Evolutionary conservation across 2,329 filamentous ascomycete species (phyloP), one percentile per base, ranked within the genome.

Genomic region (Penicillium sp.): DNA sequence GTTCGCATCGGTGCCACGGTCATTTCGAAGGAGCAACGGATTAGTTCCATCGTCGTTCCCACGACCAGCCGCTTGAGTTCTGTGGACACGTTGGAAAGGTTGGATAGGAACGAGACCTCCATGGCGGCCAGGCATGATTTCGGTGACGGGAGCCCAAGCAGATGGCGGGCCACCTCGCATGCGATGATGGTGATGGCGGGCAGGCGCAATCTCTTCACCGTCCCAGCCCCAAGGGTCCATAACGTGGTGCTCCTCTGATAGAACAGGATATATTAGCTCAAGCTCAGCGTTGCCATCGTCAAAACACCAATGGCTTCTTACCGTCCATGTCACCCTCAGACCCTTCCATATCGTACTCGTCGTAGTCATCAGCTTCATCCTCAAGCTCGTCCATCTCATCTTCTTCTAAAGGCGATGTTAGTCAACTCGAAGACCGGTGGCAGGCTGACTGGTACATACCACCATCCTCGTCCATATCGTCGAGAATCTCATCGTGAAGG

Each of bases 41-140:
- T 97, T 96, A 24, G 83, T 77, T 3, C 89, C 90, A 64, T 96
- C 90, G 55, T 95, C 89, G 32, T 79, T 77, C 27, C 76, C 76
- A 48, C 79, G 76, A 45, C 79, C 71, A 29, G 78, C 73, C 11
- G 67, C 59, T 43, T 71, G 65, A 33, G 60, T 66, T 39, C 73
- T 66, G 50, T 74, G 72, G 32, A 73, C 65, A 46, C 73, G 69
- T 8, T 51, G 57, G 51, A 74, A 74, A 12, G 67, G 65, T 35
- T 69, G 69, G 24, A 71, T 69, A 9, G 66, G 64, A 45, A 70
- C 60, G 29, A 66, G 66, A 34, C 64, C 68, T 47, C 55, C 49
- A 28, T 65, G 60, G 49, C 78, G 75, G 57, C 81, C 79, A 36
- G 79, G 76, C 54, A 77, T 74, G 33, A 78, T 74, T 45, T 74